Conservation (phyloP, 345 rosid genomes). For the Chamaenerion angustifolium region DNA sequence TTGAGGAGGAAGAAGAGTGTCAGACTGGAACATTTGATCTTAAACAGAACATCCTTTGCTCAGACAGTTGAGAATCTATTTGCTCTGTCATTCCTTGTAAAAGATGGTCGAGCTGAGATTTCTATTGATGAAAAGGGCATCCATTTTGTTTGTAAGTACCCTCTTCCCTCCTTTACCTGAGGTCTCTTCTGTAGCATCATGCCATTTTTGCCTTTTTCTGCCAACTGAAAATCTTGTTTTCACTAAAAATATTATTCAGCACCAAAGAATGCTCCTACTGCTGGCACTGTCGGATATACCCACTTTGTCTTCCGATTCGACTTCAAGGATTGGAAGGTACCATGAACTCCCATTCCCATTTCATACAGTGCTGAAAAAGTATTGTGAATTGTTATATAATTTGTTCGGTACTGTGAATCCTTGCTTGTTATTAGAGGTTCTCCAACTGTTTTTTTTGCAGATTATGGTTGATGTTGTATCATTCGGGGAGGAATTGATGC, state of each 20-base stretch:
- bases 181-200: not conserved
- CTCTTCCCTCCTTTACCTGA: not conserved
- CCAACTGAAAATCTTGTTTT: not conserved
- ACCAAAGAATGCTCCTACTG: constrained; percentile 73
- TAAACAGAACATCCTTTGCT: constrained; percentile 71
- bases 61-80: constrained; percentile 86
- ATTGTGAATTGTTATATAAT: too few relatives aligned
- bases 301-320: constrained; percentile 90
- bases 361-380: too few relatives aligned
- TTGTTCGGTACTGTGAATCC: too few relatives aligned
- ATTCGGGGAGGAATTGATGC: constrained; percentile 70
- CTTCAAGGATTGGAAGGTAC: constrained; percentile 86
- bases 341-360: too few relatives aligned
- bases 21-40: constrained; percentile 55
- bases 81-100: constrained; percentile 75
- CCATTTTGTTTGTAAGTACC: constrained; percentile 60
- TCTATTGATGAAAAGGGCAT: constrained; percentile 39
- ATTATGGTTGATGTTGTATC: constrained; percentile 39
- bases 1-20: constrained; percentile 39
- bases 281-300: constrained; percentile 46
- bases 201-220: constrained; percentile 1
- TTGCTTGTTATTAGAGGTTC: not conserved
- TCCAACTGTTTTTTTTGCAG: constrained; percentile 18
- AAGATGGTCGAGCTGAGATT: constrained; percentile 77
- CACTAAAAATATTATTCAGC: constrained; percentile 26